These are phyloP conservation scores for Aegilops umbellulata DNA, from an alignment of 176 grass and related monocot genomes.

Conservation along the genomic window DNA sequence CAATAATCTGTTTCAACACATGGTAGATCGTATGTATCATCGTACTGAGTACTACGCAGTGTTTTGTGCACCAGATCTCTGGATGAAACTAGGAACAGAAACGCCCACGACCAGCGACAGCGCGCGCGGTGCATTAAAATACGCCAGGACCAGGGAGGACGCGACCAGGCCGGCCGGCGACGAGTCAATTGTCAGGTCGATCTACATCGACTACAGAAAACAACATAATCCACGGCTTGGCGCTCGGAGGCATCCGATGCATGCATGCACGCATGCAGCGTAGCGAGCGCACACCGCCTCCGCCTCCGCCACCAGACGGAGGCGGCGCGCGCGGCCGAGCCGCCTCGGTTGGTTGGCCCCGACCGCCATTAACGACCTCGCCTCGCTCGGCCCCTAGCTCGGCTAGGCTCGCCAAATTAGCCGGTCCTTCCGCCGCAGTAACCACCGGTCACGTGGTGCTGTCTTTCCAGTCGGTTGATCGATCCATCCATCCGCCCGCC, in stretches of 20 bases:
- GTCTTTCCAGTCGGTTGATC: neutral
- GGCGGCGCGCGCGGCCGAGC: neutral
- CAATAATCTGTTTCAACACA: no score
- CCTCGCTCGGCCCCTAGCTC: neutral
- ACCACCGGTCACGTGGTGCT: conserved; percentile 27
- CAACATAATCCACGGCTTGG: neutral
- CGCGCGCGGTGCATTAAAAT: neutral
- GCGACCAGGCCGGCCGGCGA: neutral
- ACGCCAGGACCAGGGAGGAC: neutral
- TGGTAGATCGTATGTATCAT: neutral
- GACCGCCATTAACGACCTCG: neutral
- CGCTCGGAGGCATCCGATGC: neutral
- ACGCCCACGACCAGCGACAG: neutral
- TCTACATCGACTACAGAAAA: neutral
- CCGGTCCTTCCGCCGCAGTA: conserved; percentile 33
- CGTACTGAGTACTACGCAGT: no score
- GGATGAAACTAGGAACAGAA: neutral
- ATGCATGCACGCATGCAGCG: neutral
- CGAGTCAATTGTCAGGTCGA: neutral
- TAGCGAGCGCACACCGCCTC: neutral
- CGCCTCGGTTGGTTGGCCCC: neutral
- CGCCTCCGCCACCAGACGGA: neutral
- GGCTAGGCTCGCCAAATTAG: neutral
- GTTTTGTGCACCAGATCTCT: neutral
- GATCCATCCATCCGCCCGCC: neutral